Conservation (phyloP, 164 flowering plant species). For the Amborella trichopoda region DNA sequence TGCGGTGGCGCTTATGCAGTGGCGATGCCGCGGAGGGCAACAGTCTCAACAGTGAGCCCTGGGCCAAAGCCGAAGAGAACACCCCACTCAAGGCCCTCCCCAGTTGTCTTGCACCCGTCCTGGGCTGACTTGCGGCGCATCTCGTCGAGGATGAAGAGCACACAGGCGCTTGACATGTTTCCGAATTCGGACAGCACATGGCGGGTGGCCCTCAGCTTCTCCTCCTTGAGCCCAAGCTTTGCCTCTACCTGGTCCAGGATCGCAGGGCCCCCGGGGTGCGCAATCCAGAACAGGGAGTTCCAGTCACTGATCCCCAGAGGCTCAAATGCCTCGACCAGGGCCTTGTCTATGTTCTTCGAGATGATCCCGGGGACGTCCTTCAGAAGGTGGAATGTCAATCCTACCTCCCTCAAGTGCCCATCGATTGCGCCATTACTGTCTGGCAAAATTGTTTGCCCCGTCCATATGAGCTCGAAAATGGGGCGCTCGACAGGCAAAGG, state of each 20-base stretch:
- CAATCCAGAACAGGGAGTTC: conserved; percentile 39
- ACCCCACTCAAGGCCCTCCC: conserved; percentile 20
- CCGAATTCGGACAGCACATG: conserved; percentile 26
- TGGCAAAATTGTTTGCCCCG: conserved; percentile 33
- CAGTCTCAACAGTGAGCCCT: conserved; percentile 18
- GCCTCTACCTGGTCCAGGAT: conserved; percentile 33
- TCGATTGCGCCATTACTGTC: conserved; percentile 36
- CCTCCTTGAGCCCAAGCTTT: conserved; percentile 23
- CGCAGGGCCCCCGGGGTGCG: conserved; percentile 38
- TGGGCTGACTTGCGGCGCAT: conserved; percentile 15
- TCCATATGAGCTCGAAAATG: conserved; percentile 21
- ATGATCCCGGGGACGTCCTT: conserved; percentile 40
- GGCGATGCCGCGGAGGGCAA: conserved; percentile 11
- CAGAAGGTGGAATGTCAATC: conserved; percentile 35
- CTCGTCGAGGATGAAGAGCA: conserved; percentile 16
- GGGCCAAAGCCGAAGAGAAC: conserved; percentile 20
- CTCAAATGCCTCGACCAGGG: conserved; percentile 28
- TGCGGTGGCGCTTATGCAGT: too few relatives aligned
- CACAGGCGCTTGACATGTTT: conserved; percentile 19
- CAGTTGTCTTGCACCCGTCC: conserved; percentile 8
- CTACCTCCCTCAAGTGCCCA: conserved; percentile 31
- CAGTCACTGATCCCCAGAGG: conserved; percentile 37
- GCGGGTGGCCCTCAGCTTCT: conserved; percentile 27
- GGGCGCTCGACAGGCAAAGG: conserved; percentile 26
- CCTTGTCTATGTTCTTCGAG: conserved; percentile 35